A percentile compares a stretch with the other conserved stretches of the same genome.
Evolutionary conservation across 208 protist genomes (phyloP).

Genomic region (Trypanosoma congolense): DNA sequence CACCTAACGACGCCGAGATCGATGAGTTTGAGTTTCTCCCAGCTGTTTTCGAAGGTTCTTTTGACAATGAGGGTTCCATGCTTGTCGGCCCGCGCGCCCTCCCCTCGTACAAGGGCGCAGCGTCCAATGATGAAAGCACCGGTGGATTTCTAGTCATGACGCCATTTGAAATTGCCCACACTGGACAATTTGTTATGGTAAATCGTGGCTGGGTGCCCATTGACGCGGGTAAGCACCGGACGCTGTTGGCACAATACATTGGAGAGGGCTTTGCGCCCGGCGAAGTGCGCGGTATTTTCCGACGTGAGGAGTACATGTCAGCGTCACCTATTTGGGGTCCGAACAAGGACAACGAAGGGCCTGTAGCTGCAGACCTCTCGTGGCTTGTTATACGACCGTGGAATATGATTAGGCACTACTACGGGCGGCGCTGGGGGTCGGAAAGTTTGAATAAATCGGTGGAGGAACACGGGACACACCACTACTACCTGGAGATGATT

Average conservation of each 20-base stretch:
- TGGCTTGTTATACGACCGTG: conserved; percentile 78
- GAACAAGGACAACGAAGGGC: conserved; percentile 61
- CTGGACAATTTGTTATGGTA: conserved; percentile 71
- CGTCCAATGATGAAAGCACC: conserved; percentile 64
- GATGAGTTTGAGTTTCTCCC: conserved; percentile 69
- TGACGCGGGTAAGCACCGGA: conserved; percentile 81
- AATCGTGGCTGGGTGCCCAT: conserved; percentile 87
- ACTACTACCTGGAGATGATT: conserved; percentile 85
- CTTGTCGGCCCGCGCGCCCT: conserved; percentile 80
- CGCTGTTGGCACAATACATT: conserved; percentile 78
- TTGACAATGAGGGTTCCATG: conserved; percentile 83
- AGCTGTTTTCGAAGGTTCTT: conserved; percentile 54
- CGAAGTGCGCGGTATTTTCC: conserved; percentile 58
- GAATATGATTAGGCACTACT: conserved; percentile 73
- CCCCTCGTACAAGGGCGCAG: conserved; percentile 73
- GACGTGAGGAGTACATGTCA: conserved; percentile 68
- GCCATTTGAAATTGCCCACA: conserved; percentile 73
- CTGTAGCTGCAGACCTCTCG: conserved; percentile 63
- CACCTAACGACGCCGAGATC: conserved; percentile 26
- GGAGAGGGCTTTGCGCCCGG: conserved; percentile 60
- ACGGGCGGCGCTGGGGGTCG: conserved; percentile 56
- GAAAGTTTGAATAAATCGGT: conserved; percentile 23
- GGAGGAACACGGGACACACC: conserved; percentile 53
- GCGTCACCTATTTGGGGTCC: conserved; percentile 50
- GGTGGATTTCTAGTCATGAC: conserved; percentile 86